Percentiles rank a stretch among this genome's conserved stretches.
These are phyloP conservation scores for Hypoxylon sp. DNA, from an alignment of 2,329 filamentous ascomycete genomes.

Conservation along the genomic window DNA sequence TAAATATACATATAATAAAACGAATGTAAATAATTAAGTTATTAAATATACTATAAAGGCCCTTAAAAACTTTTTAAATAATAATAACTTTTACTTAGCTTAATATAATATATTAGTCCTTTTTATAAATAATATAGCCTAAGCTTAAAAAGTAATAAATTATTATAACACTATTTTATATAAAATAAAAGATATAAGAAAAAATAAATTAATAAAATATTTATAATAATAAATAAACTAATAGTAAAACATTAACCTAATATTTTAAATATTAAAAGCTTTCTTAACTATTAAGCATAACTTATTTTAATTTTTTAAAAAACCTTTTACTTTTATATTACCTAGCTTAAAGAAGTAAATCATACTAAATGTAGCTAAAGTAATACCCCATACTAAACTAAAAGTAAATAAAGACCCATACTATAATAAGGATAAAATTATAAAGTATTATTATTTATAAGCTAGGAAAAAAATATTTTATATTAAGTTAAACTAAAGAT, in stretches of 20 bases:
- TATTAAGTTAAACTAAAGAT: too few species aligned
- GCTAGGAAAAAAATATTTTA: too few species aligned
- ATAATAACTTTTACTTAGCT: not conserved
- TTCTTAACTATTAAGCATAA: too few species aligned
- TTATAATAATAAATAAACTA: not conserved
- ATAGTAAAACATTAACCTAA: not conserved
- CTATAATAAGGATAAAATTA: too few species aligned
- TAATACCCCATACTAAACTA: too few species aligned
- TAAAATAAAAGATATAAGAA: not conserved
- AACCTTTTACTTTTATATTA: too few species aligned
- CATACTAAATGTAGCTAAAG: too few species aligned
- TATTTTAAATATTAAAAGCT: too few species aligned
- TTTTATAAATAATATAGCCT: not conserved
- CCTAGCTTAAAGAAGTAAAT: too few species aligned
- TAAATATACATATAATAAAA: not conserved
- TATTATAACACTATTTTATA: not conserved
- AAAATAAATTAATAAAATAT: slow-evolving; percentile 1
- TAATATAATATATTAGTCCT: not conserved
- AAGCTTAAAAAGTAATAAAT: not conserved
- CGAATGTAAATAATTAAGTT: not conserved
- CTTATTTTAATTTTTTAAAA: too few species aligned
- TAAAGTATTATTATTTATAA: too few species aligned
- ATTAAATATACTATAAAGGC: not conserved
- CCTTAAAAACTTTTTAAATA: not conserved
- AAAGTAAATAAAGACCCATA: too few species aligned